Evolutionary conservation across 108 stramenopile species (phyloP).

Genomic region (Chaetoceros muelleri): DNA sequence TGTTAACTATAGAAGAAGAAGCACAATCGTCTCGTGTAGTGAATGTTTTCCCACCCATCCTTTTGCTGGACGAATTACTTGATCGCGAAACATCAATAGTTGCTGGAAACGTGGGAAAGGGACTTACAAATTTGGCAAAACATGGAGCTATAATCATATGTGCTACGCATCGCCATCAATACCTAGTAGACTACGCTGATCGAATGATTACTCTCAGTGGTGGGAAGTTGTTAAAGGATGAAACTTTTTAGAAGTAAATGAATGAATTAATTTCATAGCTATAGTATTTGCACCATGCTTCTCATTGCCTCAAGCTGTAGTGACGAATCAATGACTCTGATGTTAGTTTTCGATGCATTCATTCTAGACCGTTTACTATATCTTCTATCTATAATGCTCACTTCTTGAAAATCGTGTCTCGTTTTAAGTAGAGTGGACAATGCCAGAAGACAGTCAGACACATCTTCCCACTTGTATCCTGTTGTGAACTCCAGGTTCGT

Average conservation of each 20-base stretch:
- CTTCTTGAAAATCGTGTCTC: not conserved
- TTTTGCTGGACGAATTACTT: conserved; percentile 25
- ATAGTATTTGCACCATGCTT: too few relatives aligned
- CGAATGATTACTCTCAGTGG: conserved; percentile 25
- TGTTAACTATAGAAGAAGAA: not conserved
- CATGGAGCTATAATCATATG: conserved; percentile 20
- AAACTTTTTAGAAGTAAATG: not conserved
- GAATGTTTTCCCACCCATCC: conserved; percentile 13
- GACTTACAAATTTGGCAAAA: conserved; percentile 17
- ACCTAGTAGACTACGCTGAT: conserved; percentile 12
- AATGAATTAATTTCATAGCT: too few relatives aligned
- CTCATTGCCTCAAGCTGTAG: too few relatives aligned
- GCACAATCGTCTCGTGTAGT: not conserved
- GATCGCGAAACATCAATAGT: conserved; percentile 15
- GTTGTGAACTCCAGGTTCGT: not conserved
- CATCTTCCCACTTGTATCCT: not conserved
- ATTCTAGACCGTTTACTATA: not conserved
- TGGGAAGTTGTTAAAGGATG: conserved; percentile 19
- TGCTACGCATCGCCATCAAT: conserved; percentile 20
- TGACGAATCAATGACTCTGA: too few relatives aligned
- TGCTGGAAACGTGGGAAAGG: conserved; percentile 11
- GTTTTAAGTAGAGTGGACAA: not conserved
- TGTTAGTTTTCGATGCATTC: not conserved
- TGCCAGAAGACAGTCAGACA: not conserved
- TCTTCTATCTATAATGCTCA: not conserved